Percentiles rank a stretch among this genome's conserved stretches.
Conservation (phyloP, 148 eudicot genomes). For the Pharnaceum exiguum region DNA sequence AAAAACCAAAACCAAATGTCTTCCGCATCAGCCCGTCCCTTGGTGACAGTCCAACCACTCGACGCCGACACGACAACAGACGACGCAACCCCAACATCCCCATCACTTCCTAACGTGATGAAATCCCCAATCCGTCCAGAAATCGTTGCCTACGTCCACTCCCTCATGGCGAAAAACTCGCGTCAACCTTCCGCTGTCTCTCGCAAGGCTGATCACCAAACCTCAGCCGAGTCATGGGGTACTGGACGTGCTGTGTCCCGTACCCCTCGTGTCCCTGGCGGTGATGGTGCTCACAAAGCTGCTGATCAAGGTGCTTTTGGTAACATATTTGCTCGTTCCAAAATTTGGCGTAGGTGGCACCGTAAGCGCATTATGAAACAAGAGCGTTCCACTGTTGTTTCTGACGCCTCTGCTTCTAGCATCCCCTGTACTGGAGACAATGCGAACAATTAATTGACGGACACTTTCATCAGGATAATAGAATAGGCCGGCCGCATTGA, state of each 20-base stretch:
- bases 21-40: conserved; percentile 30
- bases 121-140: conserved; percentile 39
- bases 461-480: too few species aligned
- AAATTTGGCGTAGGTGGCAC: conserved; percentile 34
- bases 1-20: too few species aligned
- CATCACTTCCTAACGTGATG: conserved; percentile 31
- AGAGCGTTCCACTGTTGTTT: conserved; percentile 33
- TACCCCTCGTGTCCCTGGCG: conserved; percentile 36
- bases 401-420: conserved; percentile 32
- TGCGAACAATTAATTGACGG: too few species aligned
- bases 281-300: conserved; percentile 38
- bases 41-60: conserved; percentile 29
- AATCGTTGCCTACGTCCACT: conserved; percentile 34
- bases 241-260: conserved; percentile 44
- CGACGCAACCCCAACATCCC: conserved; percentile 17
- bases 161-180: conserved; percentile 31
- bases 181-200: conserved; percentile 48
- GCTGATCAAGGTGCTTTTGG: conserved; percentile 39
- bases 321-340: conserved; percentile 36
- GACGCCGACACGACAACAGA: conserved; percentile 44
- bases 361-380: conserved; percentile 24
- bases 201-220: conserved; percentile 32
- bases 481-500: too few species aligned
- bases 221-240: conserved; percentile 47
- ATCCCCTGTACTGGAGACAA: too few species aligned